Evolutionary conservation across 2,329 filamentous ascomycete genomes (phyloP), one percentile per base, ranked within the genome.

Genomic region (Amauroascus niger): DNA sequence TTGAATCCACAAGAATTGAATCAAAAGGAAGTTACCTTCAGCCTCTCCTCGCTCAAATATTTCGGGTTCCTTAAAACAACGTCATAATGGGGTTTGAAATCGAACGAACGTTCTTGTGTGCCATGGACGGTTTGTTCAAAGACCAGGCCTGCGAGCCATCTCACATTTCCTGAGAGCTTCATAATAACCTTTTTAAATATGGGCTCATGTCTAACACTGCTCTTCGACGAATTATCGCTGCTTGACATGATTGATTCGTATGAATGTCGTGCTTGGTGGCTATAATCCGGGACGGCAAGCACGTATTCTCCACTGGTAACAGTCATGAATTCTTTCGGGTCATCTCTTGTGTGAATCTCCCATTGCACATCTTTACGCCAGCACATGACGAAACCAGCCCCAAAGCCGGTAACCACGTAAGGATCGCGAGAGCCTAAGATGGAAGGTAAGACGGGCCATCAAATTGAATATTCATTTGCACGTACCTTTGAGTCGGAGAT

Each of bases 161-260:
- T 86, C 0, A 98, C 93, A 64, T 93, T 94, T 13, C 93, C 93
- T 2, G 93, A 97, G 11, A 98, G 77, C 70, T 98, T 98, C 91
- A 98, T 97, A 49, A 95, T 82, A 2, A 97, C 93, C 71, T 98
- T 98, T 70, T 95, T 95, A 77, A 98, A 98, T 0, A 84, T 77
- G n/a, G 89, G 86, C 1, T 85, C 82, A 44, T 57, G 49, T 39
- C 41, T 58, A 14, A 35, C 28, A 9, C 33, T 54, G 60, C 78
- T 83, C 55, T 82, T 84, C 13, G 78, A 80, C 1, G 79, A 73
- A 30, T 82, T 74, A 60, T 82, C 80, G 45, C 77, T 74, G 51
- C 83, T 79, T 50, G 72, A 66, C 6, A 65, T 59, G 18, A 74
- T 73, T 28, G 62, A 62, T 50, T 69, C 67, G 45, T 65, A 66